Conservation (phyloP, 345 rosid species). For the Euclidium syriacum region DNA sequence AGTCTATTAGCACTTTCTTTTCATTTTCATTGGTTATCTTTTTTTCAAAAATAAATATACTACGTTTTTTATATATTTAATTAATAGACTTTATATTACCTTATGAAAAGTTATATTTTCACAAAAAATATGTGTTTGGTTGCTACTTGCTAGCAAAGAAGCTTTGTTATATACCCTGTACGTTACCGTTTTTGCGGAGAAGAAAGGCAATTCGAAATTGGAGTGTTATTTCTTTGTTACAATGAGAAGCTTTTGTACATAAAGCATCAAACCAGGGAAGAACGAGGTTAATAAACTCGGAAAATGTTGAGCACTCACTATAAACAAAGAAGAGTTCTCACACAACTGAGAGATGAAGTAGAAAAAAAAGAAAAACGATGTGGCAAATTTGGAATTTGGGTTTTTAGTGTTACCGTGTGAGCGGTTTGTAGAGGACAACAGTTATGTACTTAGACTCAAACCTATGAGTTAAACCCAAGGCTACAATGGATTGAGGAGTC, state of each 20-base stretch:
- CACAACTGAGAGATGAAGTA: neutral
- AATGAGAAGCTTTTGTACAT: slow-evolving; percentile 21
- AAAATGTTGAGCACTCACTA: slow-evolving; percentile 19
- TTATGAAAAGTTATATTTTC: no score
- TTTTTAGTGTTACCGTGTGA: slow-evolving; percentile 38
- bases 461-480: slow-evolving; percentile 83
- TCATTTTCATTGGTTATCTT: no score
- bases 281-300: slow-evolving; percentile 4
- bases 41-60: no score
- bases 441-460: slow-evolving; percentile 87
- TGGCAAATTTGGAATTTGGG: neutral
- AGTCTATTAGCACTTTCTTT: neutral
- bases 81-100: no score
- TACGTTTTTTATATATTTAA: no score
- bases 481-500: slow-evolving; percentile 69
- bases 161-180: neutral
- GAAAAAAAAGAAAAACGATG: neutral
- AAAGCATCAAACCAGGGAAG: slow-evolving; percentile 9
- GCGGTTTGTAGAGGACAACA: slow-evolving; percentile 83
- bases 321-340: slow-evolving; percentile 17
- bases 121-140: no score
- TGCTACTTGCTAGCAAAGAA: neutral
- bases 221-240: slow-evolving; percentile 11
- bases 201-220: neutral
- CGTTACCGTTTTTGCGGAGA: neutral